These are phyloP conservation scores for Inonotus hispidus DNA, from an alignment of 1,284 basidiomycete species.

Conservation along the genomic window DNA sequence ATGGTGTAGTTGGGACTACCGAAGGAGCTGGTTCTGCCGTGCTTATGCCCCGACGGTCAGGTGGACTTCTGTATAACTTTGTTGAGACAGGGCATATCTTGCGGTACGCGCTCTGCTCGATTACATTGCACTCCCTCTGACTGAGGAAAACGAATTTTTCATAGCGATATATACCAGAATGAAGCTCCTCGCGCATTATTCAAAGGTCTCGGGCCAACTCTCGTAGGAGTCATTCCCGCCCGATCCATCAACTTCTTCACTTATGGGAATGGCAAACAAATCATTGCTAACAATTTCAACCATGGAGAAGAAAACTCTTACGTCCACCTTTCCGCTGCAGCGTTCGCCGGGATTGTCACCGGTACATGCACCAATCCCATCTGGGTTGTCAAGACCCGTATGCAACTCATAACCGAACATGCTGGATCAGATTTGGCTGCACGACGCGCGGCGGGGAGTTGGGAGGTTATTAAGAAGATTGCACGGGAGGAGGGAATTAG, in stretches of 20 bases:
- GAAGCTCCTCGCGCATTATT: slow-evolving; percentile 91
- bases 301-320: slow-evolving; percentile 77
- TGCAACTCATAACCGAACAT: slow-evolving; percentile 62
- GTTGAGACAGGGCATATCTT: slow-evolving; percentile 92
- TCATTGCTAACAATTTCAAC: slow-evolving; percentile 84
- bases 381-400: slow-evolving; percentile 96
- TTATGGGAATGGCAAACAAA: slow-evolving; percentile 94
- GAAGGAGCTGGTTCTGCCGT: slow-evolving; percentile 38
- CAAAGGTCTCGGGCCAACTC: slow-evolving; percentile 90
- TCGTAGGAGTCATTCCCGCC: slow-evolving; percentile 94
- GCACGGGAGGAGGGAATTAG: slow-evolving; percentile 75
- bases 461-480: slow-evolving; percentile 67
- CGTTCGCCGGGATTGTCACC: slow-evolving; percentile 81
- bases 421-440: slow-evolving; percentile 3
- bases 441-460: slow-evolving; percentile 37
- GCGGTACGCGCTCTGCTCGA: slow-evolving; percentile 44
- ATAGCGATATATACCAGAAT: slow-evolving; percentile 82
- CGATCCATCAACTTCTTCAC: slow-evolving; percentile 98
- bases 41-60: slow-evolving; percentile 37
- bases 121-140: not conserved
- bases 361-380: slow-evolving; percentile 94
- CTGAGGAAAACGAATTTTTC: not conserved
- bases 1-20: slow-evolving; percentile 38
- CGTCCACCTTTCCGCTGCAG: slow-evolving; percentile 85
- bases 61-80: slow-evolving; percentile 82